These are phyloP conservation scores for Yarrowia divulgata DNA, from an alignment of 805 yeast species.

Conservation along the genomic window DNA sequence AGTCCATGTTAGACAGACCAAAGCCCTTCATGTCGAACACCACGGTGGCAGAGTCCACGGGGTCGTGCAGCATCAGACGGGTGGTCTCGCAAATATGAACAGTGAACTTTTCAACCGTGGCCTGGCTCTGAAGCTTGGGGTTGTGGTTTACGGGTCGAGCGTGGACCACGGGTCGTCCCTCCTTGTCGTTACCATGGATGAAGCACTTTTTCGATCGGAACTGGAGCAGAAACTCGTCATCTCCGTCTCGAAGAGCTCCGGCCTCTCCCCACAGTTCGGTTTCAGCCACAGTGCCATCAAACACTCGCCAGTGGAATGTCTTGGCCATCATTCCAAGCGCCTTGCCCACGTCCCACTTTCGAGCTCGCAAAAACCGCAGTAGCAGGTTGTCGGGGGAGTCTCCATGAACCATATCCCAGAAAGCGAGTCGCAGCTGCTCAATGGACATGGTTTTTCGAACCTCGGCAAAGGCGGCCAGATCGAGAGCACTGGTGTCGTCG, in stretches of 20 bases:
- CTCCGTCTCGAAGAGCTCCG: conserved; percentile 57
- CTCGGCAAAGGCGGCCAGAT: conserved; percentile 18
- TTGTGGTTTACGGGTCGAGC: conserved; percentile 82
- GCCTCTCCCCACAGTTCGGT: conserved; percentile 77
- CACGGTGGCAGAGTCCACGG: conserved; percentile 80
- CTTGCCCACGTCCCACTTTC: conserved; percentile 80
- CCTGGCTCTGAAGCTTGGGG: conserved; percentile 69
- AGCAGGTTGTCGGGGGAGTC: conserved; percentile 84
- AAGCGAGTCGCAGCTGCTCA: conserved; percentile 57
- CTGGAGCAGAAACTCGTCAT: conserved; percentile 58
- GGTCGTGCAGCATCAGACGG: conserved; percentile 75
- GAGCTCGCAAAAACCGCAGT: conserved; percentile 80
- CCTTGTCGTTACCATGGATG: conserved; percentile 74
- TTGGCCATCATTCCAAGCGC: conserved; percentile 72
- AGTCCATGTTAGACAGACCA: conserved; percentile 91
- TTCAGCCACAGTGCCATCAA: conserved; percentile 65
- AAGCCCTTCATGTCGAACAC: conserved; percentile 90
- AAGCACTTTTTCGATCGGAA: conserved; percentile 76
- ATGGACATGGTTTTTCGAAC: conserved; percentile 32
- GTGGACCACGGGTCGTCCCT: conserved; percentile 78
- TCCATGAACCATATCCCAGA: conserved; percentile 69
- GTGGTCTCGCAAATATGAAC: conserved; percentile 79
- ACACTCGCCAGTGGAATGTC: conserved; percentile 77
- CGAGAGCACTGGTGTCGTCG: background rate
- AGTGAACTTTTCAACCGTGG: conserved; percentile 78